Conservation (phyloP, 441 rosid species). For the Eutrema salsugineum region DNA sequence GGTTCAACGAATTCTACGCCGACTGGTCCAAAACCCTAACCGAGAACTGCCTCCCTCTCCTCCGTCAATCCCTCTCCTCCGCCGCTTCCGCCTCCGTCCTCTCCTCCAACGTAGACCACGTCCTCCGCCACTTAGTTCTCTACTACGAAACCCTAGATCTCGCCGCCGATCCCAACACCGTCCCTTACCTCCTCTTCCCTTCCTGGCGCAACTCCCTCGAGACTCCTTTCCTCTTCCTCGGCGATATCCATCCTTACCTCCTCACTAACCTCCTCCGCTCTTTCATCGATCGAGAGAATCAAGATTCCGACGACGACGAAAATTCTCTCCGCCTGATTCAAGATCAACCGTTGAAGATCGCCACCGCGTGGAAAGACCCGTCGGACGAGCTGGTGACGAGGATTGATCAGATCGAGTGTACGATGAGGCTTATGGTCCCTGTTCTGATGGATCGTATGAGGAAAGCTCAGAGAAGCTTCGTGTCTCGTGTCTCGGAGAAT, state of each 20-base stretch:
- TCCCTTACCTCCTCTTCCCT: conserved; percentile 63
- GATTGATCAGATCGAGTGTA: conserved; percentile 78
- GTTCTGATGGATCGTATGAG: conserved; percentile 43
- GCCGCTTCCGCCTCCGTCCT: conserved; percentile 47
- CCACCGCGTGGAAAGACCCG: conserved; percentile 38
- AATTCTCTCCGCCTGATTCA: background rate
- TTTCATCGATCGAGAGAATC: conserved; percentile 40
- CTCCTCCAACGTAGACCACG: conserved; percentile 51
- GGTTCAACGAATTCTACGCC: conserved; percentile 45
- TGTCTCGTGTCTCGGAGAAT: conserved; percentile 39
- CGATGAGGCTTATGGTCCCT: conserved; percentile 76
- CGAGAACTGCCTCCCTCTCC: conserved; percentile 24
- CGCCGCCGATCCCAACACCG: conserved; percentile 46
- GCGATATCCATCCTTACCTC: conserved; percentile 80
- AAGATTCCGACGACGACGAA: conserved; percentile 26
- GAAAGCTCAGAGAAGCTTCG: conserved; percentile 45
- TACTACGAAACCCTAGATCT: conserved; percentile 77
- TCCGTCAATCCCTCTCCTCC: conserved; percentile 50
- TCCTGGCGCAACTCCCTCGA: conserved; percentile 72
- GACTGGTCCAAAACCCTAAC: conserved; percentile 30
- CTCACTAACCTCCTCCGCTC: conserved; percentile 75
- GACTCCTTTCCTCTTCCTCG: conserved; percentile 75
- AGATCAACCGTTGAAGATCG: conserved; percentile 28
- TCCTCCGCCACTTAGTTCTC: conserved; percentile 59
- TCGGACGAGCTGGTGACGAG: conserved; percentile 32